Evolutionary conservation across 164 flowering plant genomes (phyloP), one percentile per base, ranked within the genome.

Genomic region (Hamamelis virginiana): DNA sequence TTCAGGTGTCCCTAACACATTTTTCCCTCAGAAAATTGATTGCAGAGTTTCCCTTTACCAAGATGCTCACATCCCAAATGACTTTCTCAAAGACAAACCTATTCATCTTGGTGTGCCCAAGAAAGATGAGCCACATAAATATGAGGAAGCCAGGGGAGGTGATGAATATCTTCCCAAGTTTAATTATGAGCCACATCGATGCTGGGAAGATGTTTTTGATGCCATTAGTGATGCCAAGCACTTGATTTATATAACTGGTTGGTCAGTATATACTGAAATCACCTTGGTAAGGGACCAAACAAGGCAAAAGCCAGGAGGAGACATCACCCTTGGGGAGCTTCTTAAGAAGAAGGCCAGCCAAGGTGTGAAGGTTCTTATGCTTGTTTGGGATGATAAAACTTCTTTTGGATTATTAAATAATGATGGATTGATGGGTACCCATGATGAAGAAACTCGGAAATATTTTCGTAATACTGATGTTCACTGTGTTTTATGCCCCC

Each of bases 371-470:
- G 94, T 91, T 43, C 77, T 87, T 9, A 86, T 91, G 91, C 92
- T 91, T 52, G 89, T 91, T 61, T 91, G 96, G 96, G 94, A 91
- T 77, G 96, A 91, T 47, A 75, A 89, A 69, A 89, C 92, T 33
- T 91, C 97, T 10, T 82, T 86, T 16, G 65, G 61, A 50, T 48
- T 83, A 28, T 71, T 91, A 18, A 91, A 84, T 75, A 75, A 75
- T 65, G 91, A 87, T 68, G 97, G 97, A 13, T 46, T 91, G 51
- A 89, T 91, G 97, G 87, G 76, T 8, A 89, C 94, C 12, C 97
- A 91, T 74, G 97, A 91, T 73, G 80, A 86, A 75, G 97, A 91
- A 19, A 91, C 97, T 3, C 74, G 23, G 18, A 67, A 64, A 18
- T 91, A 75, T 64, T 91, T 91, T 67, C 65, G 73, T 9, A 73